Conservation (phyloP, 2,329 filamentous ascomycete genomes). For the Verticillium alfalfae region DNA sequence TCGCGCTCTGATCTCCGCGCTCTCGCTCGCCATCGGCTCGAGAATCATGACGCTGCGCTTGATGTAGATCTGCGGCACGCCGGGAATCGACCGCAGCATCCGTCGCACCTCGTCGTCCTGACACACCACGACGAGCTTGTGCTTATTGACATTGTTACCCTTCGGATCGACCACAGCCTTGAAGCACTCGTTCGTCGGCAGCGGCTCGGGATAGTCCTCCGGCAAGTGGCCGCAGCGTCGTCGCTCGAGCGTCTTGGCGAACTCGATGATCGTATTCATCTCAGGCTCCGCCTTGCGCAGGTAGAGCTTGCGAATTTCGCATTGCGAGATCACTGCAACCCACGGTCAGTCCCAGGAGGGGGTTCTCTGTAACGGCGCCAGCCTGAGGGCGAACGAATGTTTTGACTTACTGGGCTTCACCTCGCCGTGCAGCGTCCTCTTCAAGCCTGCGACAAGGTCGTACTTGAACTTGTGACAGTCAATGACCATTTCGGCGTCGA, state of each 20-base stretch:
- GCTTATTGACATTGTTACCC: constrained; percentile 63
- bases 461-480: constrained; percentile 83
- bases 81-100: constrained; percentile 59
- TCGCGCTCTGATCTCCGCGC: constrained; percentile 54
- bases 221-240: constrained; percentile 74
- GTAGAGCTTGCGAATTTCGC: constrained; percentile 76
- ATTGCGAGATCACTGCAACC: constrained; percentile 67
- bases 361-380: background rate
- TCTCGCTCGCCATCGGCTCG: constrained; percentile 68
- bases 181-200: constrained; percentile 66
- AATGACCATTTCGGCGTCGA: constrained; percentile 80
- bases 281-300: constrained; percentile 50
- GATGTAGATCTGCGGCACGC: constrained; percentile 74
- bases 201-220: constrained; percentile 63
- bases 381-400: background rate
- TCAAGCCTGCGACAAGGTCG: constrained; percentile 71
- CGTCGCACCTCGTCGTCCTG: constrained; percentile 62
- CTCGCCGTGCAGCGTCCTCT: constrained; percentile 79
- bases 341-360: background rate
- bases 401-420: constrained; percentile 67
- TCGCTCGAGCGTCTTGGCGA: constrained; percentile 66
- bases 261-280: constrained; percentile 57
- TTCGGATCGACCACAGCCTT: constrained; percentile 75
- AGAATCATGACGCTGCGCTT: constrained; percentile 67
- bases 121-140: constrained; percentile 72